A percentile compares a stretch with the other conserved stretches of the same genome.
Evolutionary conservation across 83 land plant species (phyloP).

Genomic region (Picea mariana): DNA sequence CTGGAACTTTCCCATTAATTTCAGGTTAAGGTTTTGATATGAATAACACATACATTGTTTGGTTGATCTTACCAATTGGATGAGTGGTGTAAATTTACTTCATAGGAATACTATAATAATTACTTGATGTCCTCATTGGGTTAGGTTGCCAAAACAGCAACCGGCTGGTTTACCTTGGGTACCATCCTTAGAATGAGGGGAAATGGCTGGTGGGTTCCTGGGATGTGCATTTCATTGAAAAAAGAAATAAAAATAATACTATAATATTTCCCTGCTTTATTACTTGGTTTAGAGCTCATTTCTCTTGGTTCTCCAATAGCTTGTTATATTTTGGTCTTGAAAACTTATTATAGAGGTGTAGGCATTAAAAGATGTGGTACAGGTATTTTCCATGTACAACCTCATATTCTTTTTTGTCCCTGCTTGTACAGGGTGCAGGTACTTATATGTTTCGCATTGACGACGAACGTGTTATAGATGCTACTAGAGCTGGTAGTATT

Average conservation of each 20-base stretch:
- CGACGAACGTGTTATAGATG: constrained; percentile 95
- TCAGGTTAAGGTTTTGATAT: background rate
- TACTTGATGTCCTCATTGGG: too few relatives aligned
- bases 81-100: background rate
- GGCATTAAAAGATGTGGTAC: background rate
- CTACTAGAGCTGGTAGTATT: constrained; percentile 97
- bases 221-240: too few relatives aligned
- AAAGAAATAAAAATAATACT: too few relatives aligned
- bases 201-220: too few relatives aligned
- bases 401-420: background rate
- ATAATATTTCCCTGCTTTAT: too few relatives aligned
- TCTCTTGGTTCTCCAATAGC: background rate
- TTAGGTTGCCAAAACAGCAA: too few relatives aligned
- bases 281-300: background rate
- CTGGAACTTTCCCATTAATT: background rate
- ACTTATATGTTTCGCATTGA: constrained; percentile 98
- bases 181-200: too few relatives aligned
- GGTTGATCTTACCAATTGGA: background rate
- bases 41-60: background rate
- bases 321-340: background rate
- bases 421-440: constrained; percentile 87
- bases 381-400: background rate
- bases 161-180: too few relatives aligned
- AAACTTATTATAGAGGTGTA: background rate
- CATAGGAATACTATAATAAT: background rate